These are phyloP conservation scores for Suhomyces coccinellae DNA, from an alignment of 1,139 yeast genomes.

Conservation along the genomic window DNA sequence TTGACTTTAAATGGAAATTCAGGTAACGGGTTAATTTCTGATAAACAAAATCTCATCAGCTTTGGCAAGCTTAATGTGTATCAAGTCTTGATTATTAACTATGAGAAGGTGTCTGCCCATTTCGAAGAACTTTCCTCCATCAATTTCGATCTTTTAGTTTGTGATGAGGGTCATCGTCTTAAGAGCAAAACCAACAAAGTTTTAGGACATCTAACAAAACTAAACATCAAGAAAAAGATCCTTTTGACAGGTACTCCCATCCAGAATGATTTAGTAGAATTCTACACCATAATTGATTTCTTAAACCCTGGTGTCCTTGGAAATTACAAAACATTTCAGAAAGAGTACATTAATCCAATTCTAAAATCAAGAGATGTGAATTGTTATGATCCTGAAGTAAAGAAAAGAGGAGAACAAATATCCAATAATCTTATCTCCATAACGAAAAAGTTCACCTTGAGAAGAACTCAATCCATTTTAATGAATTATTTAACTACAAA, in stretches of 20 bases:
- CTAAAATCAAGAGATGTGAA: constrained; percentile 70
- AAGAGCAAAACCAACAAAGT: constrained; percentile 73
- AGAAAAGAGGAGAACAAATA: constrained; percentile 58
- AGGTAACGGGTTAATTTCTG: constrained; percentile 37
- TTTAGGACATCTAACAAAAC: constrained; percentile 56
- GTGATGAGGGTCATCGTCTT: constrained; percentile 94
- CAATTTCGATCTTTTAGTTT: constrained; percentile 70
- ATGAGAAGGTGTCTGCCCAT: constrained; percentile 71
- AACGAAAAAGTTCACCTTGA: constrained; percentile 66
- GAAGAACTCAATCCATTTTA: constrained; percentile 70
- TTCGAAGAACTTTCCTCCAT: constrained; percentile 53
- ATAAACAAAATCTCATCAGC: constrained; percentile 55
- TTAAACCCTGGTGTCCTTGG: constrained; percentile 85
- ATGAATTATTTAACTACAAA: constrained; percentile 69
- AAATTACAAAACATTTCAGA: constrained; percentile 60
- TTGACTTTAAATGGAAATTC: constrained; percentile 49
- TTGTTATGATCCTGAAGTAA: constrained; percentile 52
- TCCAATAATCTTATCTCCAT: constrained; percentile 61
- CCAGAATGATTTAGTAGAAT: constrained; percentile 86
- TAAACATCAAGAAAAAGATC: constrained; percentile 59
- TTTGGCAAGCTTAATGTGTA: constrained; percentile 74
- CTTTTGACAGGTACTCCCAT: constrained; percentile 91
- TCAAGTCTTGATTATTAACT: constrained; percentile 82
- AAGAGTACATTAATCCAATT: constrained; percentile 69
- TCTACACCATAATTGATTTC: constrained; percentile 77